phyloP scores from a whole-genome alignment of 768 basidiomycete species.

The Mycena epipterygia region DNA sequence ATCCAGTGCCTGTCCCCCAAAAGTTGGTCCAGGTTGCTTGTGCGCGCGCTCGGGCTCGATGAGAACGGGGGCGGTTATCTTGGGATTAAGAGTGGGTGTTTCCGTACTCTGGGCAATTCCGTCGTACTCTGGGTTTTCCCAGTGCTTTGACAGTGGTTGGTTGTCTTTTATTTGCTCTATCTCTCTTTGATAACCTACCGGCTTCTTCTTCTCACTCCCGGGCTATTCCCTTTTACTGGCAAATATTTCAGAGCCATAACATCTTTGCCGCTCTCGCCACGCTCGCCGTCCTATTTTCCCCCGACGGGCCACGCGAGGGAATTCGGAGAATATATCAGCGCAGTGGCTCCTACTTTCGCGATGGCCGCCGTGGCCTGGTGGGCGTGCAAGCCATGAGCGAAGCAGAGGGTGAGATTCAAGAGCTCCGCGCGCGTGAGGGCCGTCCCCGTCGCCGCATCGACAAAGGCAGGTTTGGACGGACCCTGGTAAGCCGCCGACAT shows the following conservation, averaged over 20 bases:
- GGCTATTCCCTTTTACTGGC: constrained; percentile 27
- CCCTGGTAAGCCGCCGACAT: not conserved
- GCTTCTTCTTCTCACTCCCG: constrained; percentile 35
- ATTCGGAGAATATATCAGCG: constrained; percentile 81
- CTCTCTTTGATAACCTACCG: constrained; percentile 39
- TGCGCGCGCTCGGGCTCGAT: too few relatives aligned
- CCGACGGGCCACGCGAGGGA: constrained; percentile 65
- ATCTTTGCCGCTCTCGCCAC: constrained; percentile 35
- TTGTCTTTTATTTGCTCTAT: constrained; percentile 37
- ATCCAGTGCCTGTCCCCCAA: too few relatives aligned
- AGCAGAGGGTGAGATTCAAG: constrained; percentile 66
- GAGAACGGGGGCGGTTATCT: too few relatives aligned
- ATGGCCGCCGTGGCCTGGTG: constrained; percentile 48
- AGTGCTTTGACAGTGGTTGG: too few relatives aligned
- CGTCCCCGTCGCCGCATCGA: constrained; percentile 73
- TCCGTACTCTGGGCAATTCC: too few relatives aligned
- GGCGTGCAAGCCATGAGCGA: constrained; percentile 71
- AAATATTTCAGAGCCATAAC: constrained; percentile 35
- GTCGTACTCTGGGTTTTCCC: too few relatives aligned
- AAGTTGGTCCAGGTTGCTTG: too few relatives aligned
- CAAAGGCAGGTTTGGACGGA: constrained; percentile 53
- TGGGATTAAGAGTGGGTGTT: too few relatives aligned
- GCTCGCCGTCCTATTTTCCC: too few relatives aligned
- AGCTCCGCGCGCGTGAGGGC: constrained; percentile 69
- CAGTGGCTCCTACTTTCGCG: constrained; percentile 65